These are phyloP conservation scores for Mycena polygramma DNA, from an alignment of 768 basidiomycete genomes.

Conservation along the genomic window DNA sequence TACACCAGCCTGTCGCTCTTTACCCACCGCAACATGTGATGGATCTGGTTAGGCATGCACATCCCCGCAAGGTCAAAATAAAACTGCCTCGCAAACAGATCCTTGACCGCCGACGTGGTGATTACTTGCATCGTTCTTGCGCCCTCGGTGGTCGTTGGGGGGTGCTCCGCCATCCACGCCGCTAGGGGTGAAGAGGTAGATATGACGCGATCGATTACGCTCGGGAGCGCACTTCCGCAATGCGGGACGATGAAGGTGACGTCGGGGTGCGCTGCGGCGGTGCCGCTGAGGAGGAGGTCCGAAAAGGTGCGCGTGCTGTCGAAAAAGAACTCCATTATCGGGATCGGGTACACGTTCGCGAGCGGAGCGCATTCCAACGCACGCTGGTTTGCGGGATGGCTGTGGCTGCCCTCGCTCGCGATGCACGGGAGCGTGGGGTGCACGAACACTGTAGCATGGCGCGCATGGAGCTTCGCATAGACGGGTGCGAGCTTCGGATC, in stretches of 20 bases:
- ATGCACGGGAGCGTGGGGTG: slow-evolving; percentile 27
- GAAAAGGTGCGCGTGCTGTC: slow-evolving; percentile 30
- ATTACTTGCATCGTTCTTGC: no score
- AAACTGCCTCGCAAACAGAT: no score
- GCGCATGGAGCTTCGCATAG: slow-evolving; percentile 25
- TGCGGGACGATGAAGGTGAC: slow-evolving; percentile 30
- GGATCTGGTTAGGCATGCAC: no score
- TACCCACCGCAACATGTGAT: no score
- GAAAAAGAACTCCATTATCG: slow-evolving; percentile 30
- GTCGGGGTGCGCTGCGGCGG: slow-evolving; percentile 25
- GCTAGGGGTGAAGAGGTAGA: no score
- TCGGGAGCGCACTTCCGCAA: slow-evolving; percentile 20
- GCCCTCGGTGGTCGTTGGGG: no score
- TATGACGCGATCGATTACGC: no score
- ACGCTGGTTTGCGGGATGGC: slow-evolving; percentile 6
- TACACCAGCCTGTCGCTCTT: no score
- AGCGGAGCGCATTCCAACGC: slow-evolving; percentile 15
- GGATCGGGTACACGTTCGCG: slow-evolving; percentile 13
- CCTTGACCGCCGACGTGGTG: no score
- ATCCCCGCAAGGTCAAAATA: no score
- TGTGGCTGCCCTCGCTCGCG: slow-evolving; percentile 11
- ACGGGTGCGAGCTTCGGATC: slow-evolving; percentile 19
- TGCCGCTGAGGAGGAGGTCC: slow-evolving; percentile 28
- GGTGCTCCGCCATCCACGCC: no score
- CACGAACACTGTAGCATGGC: slow-evolving; percentile 17